Evolutionary conservation across 177 flowering plant species (phyloP).

Genomic region (Telopea speciosissima): DNA sequence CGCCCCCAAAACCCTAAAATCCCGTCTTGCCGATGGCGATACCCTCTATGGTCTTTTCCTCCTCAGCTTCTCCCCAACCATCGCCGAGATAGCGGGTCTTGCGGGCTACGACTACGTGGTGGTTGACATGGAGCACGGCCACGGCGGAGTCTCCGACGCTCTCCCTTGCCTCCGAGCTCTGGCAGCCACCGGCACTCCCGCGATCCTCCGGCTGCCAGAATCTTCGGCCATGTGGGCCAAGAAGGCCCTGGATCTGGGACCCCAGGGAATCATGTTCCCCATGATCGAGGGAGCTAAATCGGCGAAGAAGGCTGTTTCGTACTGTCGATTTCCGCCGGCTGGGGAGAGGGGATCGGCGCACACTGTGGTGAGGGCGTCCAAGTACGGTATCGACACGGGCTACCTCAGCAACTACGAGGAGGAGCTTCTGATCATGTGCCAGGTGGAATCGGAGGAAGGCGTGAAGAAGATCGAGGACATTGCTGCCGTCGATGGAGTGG

Average conservation of each 20-base stretch:
- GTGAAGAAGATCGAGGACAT: conserved; percentile 64
- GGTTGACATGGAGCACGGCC: conserved; percentile 92
- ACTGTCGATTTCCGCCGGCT: conserved; percentile 69
- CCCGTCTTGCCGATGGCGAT: conserved; percentile 67
- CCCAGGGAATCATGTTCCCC: conserved; percentile 93
- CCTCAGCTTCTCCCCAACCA: conserved; percentile 73
- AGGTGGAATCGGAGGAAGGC: conserved; percentile 66
- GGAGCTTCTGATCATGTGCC: conserved; percentile 80
- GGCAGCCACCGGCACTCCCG: conserved; percentile 53
- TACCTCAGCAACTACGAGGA: conserved; percentile 60
- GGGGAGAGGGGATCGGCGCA: conserved; percentile 93
- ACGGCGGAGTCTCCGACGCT: conserved; percentile 67
- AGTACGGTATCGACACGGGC: conserved; percentile 70
- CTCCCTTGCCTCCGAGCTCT: conserved; percentile 72
- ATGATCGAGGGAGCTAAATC: conserved; percentile 62
- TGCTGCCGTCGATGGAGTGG: conserved; percentile 85
- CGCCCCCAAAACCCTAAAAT: conserved; percentile 38
- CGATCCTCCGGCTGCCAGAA: conserved; percentile 76
- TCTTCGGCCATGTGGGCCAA: conserved; percentile 65
- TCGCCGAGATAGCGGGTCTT: conserved; percentile 82
- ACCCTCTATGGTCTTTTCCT: conserved; percentile 87
- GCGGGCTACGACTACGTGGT: conserved; percentile 87
- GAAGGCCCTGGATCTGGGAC: conserved; percentile 90
- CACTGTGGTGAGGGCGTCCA: conserved; percentile 67
- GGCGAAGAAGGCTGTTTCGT: conserved; percentile 71